Evolutionary conservation across 352 stramenopile species (phyloP), one percentile per base, ranked within the genome.

Genomic region (Peronospora belbahrii): DNA sequence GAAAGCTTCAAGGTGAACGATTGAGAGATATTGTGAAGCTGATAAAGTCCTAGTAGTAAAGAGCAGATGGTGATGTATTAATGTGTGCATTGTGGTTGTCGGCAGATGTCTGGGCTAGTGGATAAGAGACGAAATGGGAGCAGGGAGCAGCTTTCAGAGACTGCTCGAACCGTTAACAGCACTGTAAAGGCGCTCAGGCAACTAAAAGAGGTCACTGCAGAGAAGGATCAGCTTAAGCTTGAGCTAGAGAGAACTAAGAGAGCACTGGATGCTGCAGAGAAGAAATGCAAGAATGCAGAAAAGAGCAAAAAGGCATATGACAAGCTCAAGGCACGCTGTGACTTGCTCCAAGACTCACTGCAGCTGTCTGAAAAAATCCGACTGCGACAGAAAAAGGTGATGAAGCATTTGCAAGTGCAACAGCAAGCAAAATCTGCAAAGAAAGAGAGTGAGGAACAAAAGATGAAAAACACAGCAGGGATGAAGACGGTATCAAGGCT

Each of bases 361-460:
- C 73, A 90, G 11, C 56, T 93, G 25, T 91, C 79, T 0, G 79
- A 93, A 44, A 83, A 70, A 25, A 90, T 91, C 49, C 65, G 82
- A 28, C 42, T 77, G 6, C 55, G 75, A 0, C 79, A 93, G 44
- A 93, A 93, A 61, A 85, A 80, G 40, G 41, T 90, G 13, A 44
- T 93, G 3, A 70, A 85, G 17, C 70, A 91, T 35, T 54, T 86
- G 1, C 76, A 87, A 48, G 34, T 70, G 11, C 62, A 70, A 17
- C 38, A 56, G 17, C 48, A 53, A 37, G 25, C 23, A 2, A 27
- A n/a, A 17, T 9, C 37, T 33, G 8, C 10, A 3, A 33, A 32
- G 32, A 56, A 45, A 23, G 40, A 55, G 9, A 27, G 18, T 27
- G 13, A 17, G 23, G 13, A 18, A 11, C 9, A 48, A 52, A 15